phyloP scores from a whole-genome alignment of 2,329 filamentous ascomycete species.

The Ampelomyces quisqualis region DNA sequence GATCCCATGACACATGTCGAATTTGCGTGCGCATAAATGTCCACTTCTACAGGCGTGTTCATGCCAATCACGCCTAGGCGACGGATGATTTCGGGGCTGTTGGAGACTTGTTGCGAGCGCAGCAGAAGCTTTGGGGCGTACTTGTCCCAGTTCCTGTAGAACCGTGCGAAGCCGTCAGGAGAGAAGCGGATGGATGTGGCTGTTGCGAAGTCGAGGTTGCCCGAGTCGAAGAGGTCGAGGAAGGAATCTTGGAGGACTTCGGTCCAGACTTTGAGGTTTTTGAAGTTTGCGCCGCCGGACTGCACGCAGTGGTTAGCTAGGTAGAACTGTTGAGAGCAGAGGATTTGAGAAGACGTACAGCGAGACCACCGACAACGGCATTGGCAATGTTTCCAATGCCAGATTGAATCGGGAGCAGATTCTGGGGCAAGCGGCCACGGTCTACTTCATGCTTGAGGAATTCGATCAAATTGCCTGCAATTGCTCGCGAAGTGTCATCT shows the following conservation, averaged over 20 bases:
- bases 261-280: slow-evolving; percentile 88
- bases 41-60: slow-evolving; percentile 93
- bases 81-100: slow-evolving; percentile 87
- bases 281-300: slow-evolving; percentile 72
- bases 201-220: slow-evolving; percentile 84
- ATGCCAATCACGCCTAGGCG: slow-evolving; percentile 86
- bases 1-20: slow-evolving; percentile 85
- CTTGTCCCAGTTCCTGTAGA: slow-evolving; percentile 80
- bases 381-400: slow-evolving; percentile 94
- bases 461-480: slow-evolving; percentile 79
- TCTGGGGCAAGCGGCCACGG: slow-evolving; percentile 73
- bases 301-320: slow-evolving; percentile 11
- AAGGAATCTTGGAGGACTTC: slow-evolving; percentile 92
- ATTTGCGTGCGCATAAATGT: slow-evolving; percentile 94
- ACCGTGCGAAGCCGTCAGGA: slow-evolving; percentile 85
- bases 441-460: slow-evolving; percentile 82
- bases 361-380: slow-evolving; percentile 81
- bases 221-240: slow-evolving; percentile 87
- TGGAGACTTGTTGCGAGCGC: slow-evolving; percentile 83
- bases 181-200: slow-evolving; percentile 90
- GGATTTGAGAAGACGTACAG: slow-evolving; percentile 44
- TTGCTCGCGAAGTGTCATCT: slow-evolving; percentile 70
- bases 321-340: not conserved
- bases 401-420: slow-evolving; percentile 78
- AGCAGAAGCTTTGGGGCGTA: slow-evolving; percentile 83